Evolutionary conservation across 306 rosid species (phyloP), one percentile per base, ranked within the genome.

Genomic region (Casuarina glauca): DNA sequence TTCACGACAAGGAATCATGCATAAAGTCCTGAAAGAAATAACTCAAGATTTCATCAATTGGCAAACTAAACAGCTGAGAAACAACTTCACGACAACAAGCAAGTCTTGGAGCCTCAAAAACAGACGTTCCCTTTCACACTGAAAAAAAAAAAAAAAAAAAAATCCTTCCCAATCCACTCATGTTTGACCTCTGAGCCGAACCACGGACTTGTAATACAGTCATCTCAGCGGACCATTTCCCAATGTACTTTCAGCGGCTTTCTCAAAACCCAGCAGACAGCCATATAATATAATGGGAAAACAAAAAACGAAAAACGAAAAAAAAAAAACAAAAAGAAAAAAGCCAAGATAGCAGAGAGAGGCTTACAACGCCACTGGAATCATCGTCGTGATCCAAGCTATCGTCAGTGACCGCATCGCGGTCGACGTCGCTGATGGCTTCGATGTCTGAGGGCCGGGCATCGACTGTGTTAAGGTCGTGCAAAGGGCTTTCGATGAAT

Each of bases 401-500:
- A 55, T 80, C 89, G 32, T 74, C 83, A 2, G 88, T 72, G 74
- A 88, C 91, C 58, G 88, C 82, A n/a, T 86, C 85, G 70, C 84
- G 86, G 60, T 78, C 89, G 32, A 73, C 89, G 53, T 80, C 84
- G 77, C 83, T 63, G 84, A 89, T 81, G 76, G 89, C 79, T n/a
- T 87, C 92, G 72, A 91, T 78, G 64, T 91, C 77, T 57, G 90
- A 8, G 61, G 90, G 80, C 75, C 91, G 81, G 46, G 86, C 66
- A 48, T 90, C 90, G 46, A 85, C 96, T 74, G 96, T 78, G 86
- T 88, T 90, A 86, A 94, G 97, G 66, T 90, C 97, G 75, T 91
- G 98, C 68, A 94, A 85, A 68, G 98, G 90, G 76, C 85, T 90
- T 16, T 89, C 95, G 63, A 94, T 90, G 89, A 88, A 94, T 42